These are phyloP conservation scores for Leucosporidium yakuticum DNA, from an alignment of 768 basidiomycete species.

Conservation along the genomic window DNA sequence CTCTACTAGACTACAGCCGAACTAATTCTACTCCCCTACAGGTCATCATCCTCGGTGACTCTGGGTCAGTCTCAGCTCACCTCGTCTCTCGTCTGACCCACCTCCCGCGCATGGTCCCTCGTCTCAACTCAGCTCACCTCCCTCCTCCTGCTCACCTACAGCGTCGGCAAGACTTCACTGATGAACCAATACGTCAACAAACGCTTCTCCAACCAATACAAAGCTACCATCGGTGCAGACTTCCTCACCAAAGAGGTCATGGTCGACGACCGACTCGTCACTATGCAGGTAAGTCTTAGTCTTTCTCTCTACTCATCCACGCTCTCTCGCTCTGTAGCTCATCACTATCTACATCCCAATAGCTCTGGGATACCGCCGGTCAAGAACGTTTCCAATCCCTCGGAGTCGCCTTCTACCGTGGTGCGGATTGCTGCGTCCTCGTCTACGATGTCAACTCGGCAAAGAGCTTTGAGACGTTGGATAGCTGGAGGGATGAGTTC, in stretches of 20 bases:
- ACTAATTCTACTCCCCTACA: conserved; percentile 41
- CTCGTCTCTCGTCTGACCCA: not conserved
- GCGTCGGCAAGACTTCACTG: conserved; percentile 97
- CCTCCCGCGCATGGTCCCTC: conserved; percentile 2
- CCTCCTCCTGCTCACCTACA: conserved; percentile 41
- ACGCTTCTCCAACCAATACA: conserved; percentile 98
- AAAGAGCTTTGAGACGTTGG: conserved; percentile 96
- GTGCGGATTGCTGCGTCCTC: conserved; percentile 97
- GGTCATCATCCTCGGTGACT: conserved; percentile 97
- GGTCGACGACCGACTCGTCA: conserved; percentile 95
- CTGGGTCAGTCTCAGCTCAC: conserved; percentile 40
- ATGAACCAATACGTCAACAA: conserved; percentile 99
- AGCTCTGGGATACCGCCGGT: conserved; percentile 99
- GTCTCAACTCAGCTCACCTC: not conserved
- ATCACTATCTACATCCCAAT: not conserved
- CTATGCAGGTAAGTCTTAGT: conserved; percentile 68
- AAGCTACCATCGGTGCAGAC: conserved; percentile 96
- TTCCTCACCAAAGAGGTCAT: conserved; percentile 98
- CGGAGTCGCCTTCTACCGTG: conserved; percentile 97
- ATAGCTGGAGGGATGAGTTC: conserved; percentile 99
- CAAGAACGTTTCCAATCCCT: conserved; percentile 99
- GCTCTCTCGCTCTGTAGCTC: not conserved
- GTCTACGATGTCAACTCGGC: conserved; percentile 98
- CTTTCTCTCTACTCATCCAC: not conserved
- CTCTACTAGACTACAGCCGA: too few relatives aligned